Base-by-base conservation (phyloP, 148 eudicot genomes). In the Salicornia ramosissima region DNA sequence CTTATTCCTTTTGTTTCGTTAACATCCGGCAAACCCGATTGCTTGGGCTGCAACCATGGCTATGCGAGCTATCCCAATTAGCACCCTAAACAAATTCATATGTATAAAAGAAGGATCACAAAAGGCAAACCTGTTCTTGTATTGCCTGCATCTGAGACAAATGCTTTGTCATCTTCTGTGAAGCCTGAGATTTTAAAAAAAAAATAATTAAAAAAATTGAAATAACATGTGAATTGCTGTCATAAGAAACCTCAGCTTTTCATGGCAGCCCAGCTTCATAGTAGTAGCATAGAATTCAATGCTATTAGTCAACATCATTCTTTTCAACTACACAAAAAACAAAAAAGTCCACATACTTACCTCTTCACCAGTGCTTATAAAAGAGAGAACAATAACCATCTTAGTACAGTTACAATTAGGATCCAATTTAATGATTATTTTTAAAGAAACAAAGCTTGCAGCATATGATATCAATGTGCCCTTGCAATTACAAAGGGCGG, bases 81-180 rank as follows among this genome's bases (percentile, higher is more conserved):
- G n/a, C n/a, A n/a, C n/a, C n/a, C n/a, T n/a, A n/a, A n/a, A n/a
- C n/a, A n/a, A n/a, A n/a, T n/a, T n/a, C n/a, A n/a, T n/a, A n/a
- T n/a, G n/a, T n/a, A n/a, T n/a, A n/a, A n/a, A n/a, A n/a, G n/a
- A n/a, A n/a, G n/a, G n/a, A n/a, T n/a, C n/a, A n/a, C n/a, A 33
- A 61, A 22, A 46, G 56, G 22, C 75, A 71, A 68, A 93, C 98
- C 96, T 93, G 95, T 72, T 90, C 98, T 79, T 87, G 98, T 74
- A 87, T 67, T 39, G 83, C 78, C 71, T 86, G 90, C 90, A 87
- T 84, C 84, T 79, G 92, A 71, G 79, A 63, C 64, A 80, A 79
- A 73, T 79, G 86, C 77, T 93, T 93, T 45, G 85, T 81, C 87
- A 93, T 76, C 80, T 90, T 93, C 85, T 87, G 80, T 76, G 53